Base-by-base conservation (phyloP, 257 asterid species). In the Primulina eburnea region DNA sequence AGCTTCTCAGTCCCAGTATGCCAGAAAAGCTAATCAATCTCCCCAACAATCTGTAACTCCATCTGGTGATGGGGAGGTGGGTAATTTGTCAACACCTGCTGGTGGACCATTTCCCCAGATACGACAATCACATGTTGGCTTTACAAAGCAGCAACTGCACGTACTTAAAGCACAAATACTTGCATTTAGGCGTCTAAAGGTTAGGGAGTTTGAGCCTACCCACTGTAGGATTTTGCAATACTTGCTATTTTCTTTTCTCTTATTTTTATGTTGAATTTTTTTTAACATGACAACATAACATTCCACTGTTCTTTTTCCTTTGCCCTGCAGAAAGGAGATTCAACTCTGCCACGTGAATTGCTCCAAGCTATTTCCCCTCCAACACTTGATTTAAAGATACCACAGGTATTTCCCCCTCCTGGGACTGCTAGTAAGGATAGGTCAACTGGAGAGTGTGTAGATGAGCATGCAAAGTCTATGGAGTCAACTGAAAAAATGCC, bases 161-260 rank as follows among this genome's bases (percentile, higher is more conserved):
- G 98, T 88, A 75, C 97, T 94, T 71, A 94, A 94, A 82, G 99
- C 98, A 43, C 99, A 94, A 74, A 94, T 94, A 82, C 98, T 92
- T 72, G 97, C 98, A 61, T 94, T 94, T 81, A 88, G 98, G 85
- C 96, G 99, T 71, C 69, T 94, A 50, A 94, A 94, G 99, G 99
- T 94, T 72, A 70, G 65, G 37, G 68, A 69, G 60, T 71, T 66
- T 63, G 40, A 9, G 16, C 32, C 29, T 33, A 38, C 68, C 60
- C 64, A 20, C 67, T 62, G 58, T 18, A 53, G 60, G 55, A 55
- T 64, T 67, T 74, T 64, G 30, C 52, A 18, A 28, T 74, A 67
- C 26, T 73, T 9, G 59, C 67, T 53, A 56, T 30, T 62, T 57
- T 56, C 60, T 62, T 21, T 21, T 52, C 28, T 67, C 50, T 26